A percentile compares a stretch with the other conserved stretches of the same genome.
These are phyloP conservation scores for Gymnopilus dilepis DNA, from an alignment of 768 basidiomycete genomes.

Conservation along the genomic window DNA sequence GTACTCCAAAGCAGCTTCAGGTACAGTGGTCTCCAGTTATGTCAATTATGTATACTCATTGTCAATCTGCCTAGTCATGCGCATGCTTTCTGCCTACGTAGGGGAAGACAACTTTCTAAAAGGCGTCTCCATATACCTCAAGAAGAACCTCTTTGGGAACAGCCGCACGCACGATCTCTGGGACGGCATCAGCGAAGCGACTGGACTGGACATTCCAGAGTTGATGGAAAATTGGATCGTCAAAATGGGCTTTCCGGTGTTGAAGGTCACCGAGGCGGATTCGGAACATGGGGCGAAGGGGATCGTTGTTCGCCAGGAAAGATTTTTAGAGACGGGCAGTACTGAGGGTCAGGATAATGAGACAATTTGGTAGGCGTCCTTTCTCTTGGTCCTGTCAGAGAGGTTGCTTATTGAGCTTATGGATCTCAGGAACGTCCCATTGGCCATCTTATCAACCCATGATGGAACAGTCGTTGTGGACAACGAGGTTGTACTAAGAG, in stretches of 20 bases:
- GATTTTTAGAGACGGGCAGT: conserved; percentile 88
- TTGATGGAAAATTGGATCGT: conserved; percentile 94
- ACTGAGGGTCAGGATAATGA: conserved; percentile 83
- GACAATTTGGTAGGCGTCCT: conserved; percentile 74
- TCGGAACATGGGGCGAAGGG: conserved; percentile 61
- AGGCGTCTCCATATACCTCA: conserved; percentile 91
- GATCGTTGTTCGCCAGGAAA: conserved; percentile 84
- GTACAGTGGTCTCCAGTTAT: conserved; percentile 37
- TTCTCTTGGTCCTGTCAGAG: background rate
- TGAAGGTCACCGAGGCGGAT: conserved; percentile 63
- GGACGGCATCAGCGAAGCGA: conserved; percentile 81
- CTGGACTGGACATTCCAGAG: conserved; percentile 70
- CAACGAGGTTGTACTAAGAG: conserved; percentile 64
- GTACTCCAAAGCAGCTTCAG: conserved; percentile 84
- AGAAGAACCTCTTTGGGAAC: conserved; percentile 84
- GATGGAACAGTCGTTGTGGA: conserved; percentile 61
- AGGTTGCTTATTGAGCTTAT: background rate
- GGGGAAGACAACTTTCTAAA: conserved; percentile 89
- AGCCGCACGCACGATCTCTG: conserved; percentile 87
- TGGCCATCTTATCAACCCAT: conserved; percentile 71
- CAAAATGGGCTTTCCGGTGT: conserved; percentile 88
- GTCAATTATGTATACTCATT: background rate
- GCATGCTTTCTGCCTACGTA: conserved; percentile 56
- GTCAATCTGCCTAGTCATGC: background rate
- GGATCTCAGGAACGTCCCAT: conserved; percentile 72